Base-by-base conservation (phyloP, 2,329 filamentous ascomycete genomes). In the Coniochaeta hoffmannii region DNA sequence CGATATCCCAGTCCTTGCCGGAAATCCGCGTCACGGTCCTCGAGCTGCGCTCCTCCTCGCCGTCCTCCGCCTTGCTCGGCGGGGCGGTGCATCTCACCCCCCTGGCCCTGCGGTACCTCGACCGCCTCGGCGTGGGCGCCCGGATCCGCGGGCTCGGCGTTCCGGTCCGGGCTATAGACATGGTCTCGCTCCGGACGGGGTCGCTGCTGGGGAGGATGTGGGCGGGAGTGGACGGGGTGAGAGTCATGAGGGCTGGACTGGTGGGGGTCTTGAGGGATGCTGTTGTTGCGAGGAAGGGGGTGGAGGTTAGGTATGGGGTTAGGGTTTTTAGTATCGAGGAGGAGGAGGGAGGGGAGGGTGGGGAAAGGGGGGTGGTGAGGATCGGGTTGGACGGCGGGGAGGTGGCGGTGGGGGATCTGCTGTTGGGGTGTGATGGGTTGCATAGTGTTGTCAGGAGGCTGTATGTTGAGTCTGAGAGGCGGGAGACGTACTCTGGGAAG, bases 41-140 rank as follows among this genome's bases (percentile, higher is more conserved):
- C 60, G 78, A 80, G 61, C 69, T 78, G 46, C 73, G 76, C 1
- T 67, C 72, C 2, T 62, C 67, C 32, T 71, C 75, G 3, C 7
- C 3, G 3, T 22, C 8, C 2, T 71, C 74, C 12, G 74, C 74
- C 0, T 4, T 2, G 9, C 73, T 76, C 59, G 66, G 73, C 60
- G 69, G 77, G 61, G 69, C 74, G 10, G 67, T 78, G 51, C 75
- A 75, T 61, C 66, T 77, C n/a, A 76, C 75, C 1, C 74, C 75
- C 1, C 72, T 76, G 55, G 73, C 73, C 10, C 65, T 77, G 5
- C 68, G 73, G 1, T 65, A 78, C 3, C 69, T 82, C 4, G 66
- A 71, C 30, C 63, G 66, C 17, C 63, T 78, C 7, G 71, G 71
- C 26, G 65, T 73, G 12, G 63, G 67, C 12, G 58, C 67, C 4